Conservation (phyloP, 2,329 filamentous ascomycete genomes). For the Paecilomyces variotii region DNA sequence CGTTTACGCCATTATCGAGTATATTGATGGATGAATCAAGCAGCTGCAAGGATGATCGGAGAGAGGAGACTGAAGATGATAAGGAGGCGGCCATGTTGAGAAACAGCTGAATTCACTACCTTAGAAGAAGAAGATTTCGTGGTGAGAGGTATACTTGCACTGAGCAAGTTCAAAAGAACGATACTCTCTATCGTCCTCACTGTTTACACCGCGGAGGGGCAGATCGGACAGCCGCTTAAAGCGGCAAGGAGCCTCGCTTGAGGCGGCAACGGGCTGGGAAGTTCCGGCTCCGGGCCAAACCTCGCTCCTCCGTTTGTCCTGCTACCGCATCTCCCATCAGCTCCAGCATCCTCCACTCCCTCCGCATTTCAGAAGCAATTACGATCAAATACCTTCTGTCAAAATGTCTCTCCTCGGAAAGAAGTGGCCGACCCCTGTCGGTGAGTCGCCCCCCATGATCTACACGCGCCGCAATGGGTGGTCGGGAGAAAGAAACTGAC, state of each 20-base stretch:
- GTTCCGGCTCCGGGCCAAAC: conserved; percentile 23
- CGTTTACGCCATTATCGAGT: conserved; percentile 54
- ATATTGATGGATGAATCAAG: conserved; percentile 57
- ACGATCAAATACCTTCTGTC: conserved; percentile 31
- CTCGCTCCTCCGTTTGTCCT: conserved; percentile 28
- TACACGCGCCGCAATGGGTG: background rate
- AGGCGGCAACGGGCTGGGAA: conserved; percentile 19
- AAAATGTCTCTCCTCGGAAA: conserved; percentile 75
- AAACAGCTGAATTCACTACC: background rate
- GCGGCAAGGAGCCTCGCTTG: conserved; percentile 17
- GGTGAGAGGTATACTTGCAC: background rate
- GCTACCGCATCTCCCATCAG: conserved; percentile 17
- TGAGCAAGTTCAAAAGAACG: background rate
- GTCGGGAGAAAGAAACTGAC: conserved; percentile 18
- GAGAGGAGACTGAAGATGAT: conserved; percentile 51
- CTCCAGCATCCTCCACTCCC: conserved; percentile 15
- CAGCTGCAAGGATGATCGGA: conserved; percentile 53
- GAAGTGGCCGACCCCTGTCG: conserved; percentile 72
- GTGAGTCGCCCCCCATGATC: conserved; percentile 46
- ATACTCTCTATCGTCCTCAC: conserved; percentile 4
- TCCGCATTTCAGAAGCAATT: conserved; percentile 18
- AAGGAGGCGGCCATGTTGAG: conserved; percentile 40
- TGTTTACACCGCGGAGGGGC: conserved; percentile 16
- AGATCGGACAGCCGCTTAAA: conserved; percentile 18
- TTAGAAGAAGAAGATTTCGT: background rate